These are phyloP conservation scores for Tricholoma furcatifolium DNA, from an alignment of 768 basidiomycete genomes.

Conservation along the genomic window DNA sequence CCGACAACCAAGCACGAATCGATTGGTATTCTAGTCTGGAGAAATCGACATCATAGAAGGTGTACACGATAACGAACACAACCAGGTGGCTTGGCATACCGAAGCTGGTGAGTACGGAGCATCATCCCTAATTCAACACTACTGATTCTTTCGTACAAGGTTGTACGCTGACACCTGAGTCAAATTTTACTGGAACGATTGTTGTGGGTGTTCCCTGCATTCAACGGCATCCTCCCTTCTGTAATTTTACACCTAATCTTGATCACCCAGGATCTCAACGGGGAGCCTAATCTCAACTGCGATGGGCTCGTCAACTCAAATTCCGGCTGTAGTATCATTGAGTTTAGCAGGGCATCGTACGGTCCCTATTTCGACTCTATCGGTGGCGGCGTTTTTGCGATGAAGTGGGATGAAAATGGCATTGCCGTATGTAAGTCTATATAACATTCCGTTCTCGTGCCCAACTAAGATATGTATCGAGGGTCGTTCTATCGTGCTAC, in stretches of 20 bases:
- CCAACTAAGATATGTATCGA: conserved; percentile 22
- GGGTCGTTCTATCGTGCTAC: conserved; percentile 85
- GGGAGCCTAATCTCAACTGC: conserved; percentile 52
- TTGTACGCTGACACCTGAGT: conserved; percentile 53
- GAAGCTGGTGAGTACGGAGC: conserved; percentile 46
- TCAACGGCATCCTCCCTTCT: not conserved
- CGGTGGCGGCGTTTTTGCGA: conserved; percentile 83
- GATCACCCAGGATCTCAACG: conserved; percentile 40
- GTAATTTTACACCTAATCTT: not conserved
- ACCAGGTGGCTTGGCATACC: conserved; percentile 84
- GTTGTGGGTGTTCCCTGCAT: conserved; percentile 41
- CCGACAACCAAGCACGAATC: conserved; percentile 5
- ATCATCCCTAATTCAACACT: not conserved
- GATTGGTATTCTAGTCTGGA: conserved; percentile 46
- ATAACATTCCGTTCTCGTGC: not conserved
- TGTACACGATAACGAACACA: conserved; percentile 81
- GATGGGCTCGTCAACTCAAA: conserved; percentile 52
- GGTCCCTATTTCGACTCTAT: conserved; percentile 78
- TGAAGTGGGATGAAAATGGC: conserved; percentile 83
- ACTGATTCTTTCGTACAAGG: conserved; percentile 33
- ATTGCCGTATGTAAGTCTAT: conserved; percentile 71
- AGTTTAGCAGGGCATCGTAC: conserved; percentile 82
- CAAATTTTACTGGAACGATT: conserved; percentile 61
- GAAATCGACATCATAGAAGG: conserved; percentile 87
- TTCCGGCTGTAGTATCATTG: conserved; percentile 75